Base-by-base conservation (phyloP, 148 eudicot species). In the Salicornia ramosissima region DNA sequence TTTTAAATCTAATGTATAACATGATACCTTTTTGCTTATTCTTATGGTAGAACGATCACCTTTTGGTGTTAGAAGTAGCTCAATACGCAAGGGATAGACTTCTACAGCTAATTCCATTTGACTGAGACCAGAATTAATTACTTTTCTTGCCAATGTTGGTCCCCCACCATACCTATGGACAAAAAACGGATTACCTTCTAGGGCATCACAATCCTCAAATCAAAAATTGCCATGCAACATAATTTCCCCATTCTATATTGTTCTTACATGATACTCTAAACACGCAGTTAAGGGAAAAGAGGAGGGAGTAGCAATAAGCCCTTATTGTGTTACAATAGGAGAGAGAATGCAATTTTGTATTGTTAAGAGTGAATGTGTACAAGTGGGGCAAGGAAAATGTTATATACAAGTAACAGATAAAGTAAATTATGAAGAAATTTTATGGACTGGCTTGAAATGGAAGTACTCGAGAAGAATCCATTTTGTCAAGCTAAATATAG, bases 131-230 rank as follows among this genome's bases (percentile, higher is more conserved):
- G 86, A 84, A 79, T 75, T 79, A 49, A 93, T 90, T 56, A 88
- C 96, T 80, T 84, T 90, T 36, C 98, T 84, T 12, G 96, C 86
- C 85, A 93, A 80, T 25, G 83, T 77, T 29, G 98, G 98, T 66
- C 98, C 98, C 72, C 98, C 98, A 76, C 98, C 98, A 85, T 93
- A 93, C 98, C 98, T 93, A 76, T 69, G 81, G 62, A 36, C 47
- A 72, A 70, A 59, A 56, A 74, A 76, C 45, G 40, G 55, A 64
- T 45, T 63, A 78, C 46, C 40, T 3, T 36, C 8, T 36, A 8
- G 40, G 40, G 40, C 4, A 30, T 26, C 15, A 54, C 51, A 29
- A n/a, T 71, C 59, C 55, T 54, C 31, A 26, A 10, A 11, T 24
- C 50, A 68, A 51, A 39, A 19, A 29, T 42, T 64, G 62, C 53